phyloP scores from a whole-genome alignment of 768 basidiomycete genomes.

The Leccinum imitatum region DNA sequence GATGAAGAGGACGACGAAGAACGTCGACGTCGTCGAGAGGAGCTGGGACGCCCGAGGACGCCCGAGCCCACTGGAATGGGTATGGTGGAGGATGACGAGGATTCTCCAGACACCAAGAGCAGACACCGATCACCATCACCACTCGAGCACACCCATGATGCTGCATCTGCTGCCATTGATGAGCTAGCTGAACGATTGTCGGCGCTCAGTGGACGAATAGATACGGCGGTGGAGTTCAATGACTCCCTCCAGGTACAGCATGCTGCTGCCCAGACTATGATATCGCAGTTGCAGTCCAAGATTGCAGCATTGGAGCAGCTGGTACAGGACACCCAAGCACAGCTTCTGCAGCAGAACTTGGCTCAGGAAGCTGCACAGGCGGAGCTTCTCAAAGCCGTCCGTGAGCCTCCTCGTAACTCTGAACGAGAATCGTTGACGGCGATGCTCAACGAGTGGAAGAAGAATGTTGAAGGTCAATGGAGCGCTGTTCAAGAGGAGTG shows the following conservation, averaged over 20 bases:
- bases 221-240: conserved; percentile 72
- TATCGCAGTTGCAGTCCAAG: conserved; percentile 65
- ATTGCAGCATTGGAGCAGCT: conserved; percentile 65
- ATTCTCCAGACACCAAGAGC: conserved; percentile 24
- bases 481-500: conserved; percentile 75
- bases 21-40: conserved; percentile 44
- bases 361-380: conserved; percentile 37
- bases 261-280: conserved; percentile 70
- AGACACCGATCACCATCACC: conserved; percentile 21
- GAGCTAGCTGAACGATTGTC: conserved; percentile 65
- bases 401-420: conserved; percentile 34
- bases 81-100: conserved; percentile 47
- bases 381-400: conserved; percentile 33
- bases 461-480: conserved; percentile 79
- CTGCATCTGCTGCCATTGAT: conserved; percentile 41
- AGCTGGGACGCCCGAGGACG: conserved; percentile 71
- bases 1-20: conserved; percentile 49
- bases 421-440: conserved; percentile 52
- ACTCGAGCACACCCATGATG: conserved; percentile 20
- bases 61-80: conserved; percentile 74
- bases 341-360: conserved; percentile 39
- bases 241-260: conserved; percentile 77
- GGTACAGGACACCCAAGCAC: conserved; percentile 49
- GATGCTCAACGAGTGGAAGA: conserved; percentile 72
- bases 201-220: conserved; percentile 66